A percentile compares a stretch with the other conserved stretches of the same genome.
These are phyloP conservation scores for Aspergillus ellipticus DNA, from an alignment of 495 filamentous ascomycete genomes.

Conservation along the genomic window DNA sequence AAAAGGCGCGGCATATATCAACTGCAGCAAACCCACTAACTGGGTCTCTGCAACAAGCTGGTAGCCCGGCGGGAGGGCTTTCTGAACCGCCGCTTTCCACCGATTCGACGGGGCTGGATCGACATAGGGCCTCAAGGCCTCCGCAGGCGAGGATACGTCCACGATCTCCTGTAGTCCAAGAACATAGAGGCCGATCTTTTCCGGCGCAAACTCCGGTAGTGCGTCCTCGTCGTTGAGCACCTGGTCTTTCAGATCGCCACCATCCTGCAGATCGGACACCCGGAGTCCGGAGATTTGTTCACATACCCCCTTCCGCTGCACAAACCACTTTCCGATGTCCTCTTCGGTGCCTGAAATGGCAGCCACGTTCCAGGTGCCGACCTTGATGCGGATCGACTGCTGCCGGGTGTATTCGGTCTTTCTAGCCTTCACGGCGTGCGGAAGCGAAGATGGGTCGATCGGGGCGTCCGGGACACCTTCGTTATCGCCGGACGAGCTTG, in stretches of 20 bases:
- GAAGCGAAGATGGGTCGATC: conserved; percentile 43
- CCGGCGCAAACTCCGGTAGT: conserved; percentile 21
- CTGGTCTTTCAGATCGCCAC: neutral
- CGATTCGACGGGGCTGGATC: conserved; percentile 66
- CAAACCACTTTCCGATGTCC: conserved; percentile 83
- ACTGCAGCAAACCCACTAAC: conserved; percentile 77
- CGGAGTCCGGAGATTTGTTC: conserved; percentile 50
- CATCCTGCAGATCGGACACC: conserved; percentile 3
- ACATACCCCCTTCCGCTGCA: conserved; percentile 66
- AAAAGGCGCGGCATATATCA: conserved; percentile 78
- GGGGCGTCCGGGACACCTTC: conserved; percentile 21
- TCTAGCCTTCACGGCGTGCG: conserved; percentile 63
- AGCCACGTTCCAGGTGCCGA: conserved; percentile 95
- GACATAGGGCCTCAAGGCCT: conserved; percentile 64
- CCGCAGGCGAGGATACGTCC: conserved; percentile 68
- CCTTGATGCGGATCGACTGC: conserved; percentile 70
- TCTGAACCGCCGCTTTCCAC: conserved; percentile 72
- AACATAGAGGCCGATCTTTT: conserved; percentile 82
- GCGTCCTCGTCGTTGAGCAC: neutral
- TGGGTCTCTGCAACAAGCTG: conserved; percentile 73
- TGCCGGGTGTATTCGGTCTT: conserved; percentile 72
- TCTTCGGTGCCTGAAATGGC: conserved; percentile 76
- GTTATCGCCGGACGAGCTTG: conserved; percentile 20
- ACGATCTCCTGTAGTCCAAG: conserved; percentile 90
- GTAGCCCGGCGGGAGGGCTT: conserved; percentile 74